Evolutionary conservation across 23 red algal genomes (phyloP).

Genomic region (Gracilaria vermiculophylla): DNA sequence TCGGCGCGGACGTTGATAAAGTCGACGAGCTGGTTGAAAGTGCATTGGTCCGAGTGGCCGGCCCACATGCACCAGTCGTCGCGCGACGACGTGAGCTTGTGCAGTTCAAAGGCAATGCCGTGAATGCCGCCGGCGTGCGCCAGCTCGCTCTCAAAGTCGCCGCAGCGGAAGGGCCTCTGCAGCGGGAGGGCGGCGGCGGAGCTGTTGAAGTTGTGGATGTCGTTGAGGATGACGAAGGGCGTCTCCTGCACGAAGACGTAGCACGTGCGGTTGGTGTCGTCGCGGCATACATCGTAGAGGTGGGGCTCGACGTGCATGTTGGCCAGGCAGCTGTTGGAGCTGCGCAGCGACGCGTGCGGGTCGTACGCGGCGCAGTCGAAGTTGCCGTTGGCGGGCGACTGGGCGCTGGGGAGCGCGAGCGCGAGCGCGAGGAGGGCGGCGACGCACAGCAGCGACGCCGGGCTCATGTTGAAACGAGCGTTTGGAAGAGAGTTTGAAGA

Average conservation of each 20-base stretch:
- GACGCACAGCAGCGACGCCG: neutral
- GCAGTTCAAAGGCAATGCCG: neutral
- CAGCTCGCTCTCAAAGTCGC: neutral
- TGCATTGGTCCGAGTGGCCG: slow-evolving; percentile 25
- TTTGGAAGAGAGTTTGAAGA: neutral
- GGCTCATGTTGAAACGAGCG: neutral
- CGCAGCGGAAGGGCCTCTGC: slow-evolving; percentile 26
- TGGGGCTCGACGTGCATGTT: neutral
- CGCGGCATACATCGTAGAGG: neutral
- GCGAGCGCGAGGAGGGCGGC: neutral
- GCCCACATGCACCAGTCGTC: slow-evolving; percentile 40
- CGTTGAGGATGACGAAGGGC: slow-evolving; percentile 34
- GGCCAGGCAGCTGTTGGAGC: neutral
- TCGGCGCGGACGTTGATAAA: neutral
- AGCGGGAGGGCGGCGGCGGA: neutral
- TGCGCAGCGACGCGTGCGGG: neutral
- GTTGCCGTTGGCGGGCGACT: slow-evolving; percentile 12
- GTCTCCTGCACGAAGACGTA: slow-evolving; percentile 42
- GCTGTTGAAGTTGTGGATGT: neutral
- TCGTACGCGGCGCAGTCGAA: neutral
- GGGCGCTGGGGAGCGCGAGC: neutral
- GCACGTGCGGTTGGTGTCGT: neutral
- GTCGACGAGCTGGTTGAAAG: slow-evolving; percentile 38
- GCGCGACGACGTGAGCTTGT: slow-evolving; percentile 14
- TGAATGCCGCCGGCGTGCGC: neutral